A percentile compares a stretch with the other conserved stretches of the same genome.
phyloP scores from a whole-genome alignment of 2,329 filamentous ascomycete genomes.

The Sclerotinia trifoliorum region DNA sequence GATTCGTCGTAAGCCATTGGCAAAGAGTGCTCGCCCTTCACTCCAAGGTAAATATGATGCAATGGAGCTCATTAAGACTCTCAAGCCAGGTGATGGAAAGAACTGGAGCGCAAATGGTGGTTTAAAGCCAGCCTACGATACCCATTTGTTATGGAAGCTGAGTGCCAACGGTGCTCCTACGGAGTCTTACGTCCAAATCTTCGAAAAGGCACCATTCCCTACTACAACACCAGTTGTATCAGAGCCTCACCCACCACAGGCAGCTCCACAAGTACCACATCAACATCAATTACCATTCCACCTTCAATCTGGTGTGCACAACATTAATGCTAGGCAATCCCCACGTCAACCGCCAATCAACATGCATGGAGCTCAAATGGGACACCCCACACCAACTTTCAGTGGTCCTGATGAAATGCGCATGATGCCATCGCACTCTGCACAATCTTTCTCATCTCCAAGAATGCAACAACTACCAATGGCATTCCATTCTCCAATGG shows the following conservation, averaged over 20 bases:
- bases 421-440: constrained; percentile 83
- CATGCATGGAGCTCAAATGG: constrained; percentile 71
- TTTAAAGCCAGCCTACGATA: constrained; percentile 82
- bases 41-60: constrained; percentile 60
- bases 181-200: constrained; percentile 71
- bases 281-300: constrained; percentile 83
- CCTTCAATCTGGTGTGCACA: constrained; percentile 71
- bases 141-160: constrained; percentile 79
- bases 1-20: constrained; percentile 69
- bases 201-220: constrained; percentile 65
- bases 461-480: constrained; percentile 69
- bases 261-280: constrained; percentile 71
- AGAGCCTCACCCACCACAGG: constrained; percentile 67
- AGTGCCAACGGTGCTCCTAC: constrained; percentile 69
- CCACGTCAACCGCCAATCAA: constrained; percentile 77
- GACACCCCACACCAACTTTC: constrained; percentile 63
- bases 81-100: constrained; percentile 53
- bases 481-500: constrained; percentile 70
- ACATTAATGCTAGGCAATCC: constrained; percentile 65
- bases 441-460: constrained; percentile 83
- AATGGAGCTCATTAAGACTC: constrained; percentile 56
- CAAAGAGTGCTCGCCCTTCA: constrained; percentile 54
- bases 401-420: constrained; percentile 76
- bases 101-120: constrained; percentile 76
- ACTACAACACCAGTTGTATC: constrained; percentile 52